Base-by-base conservation (phyloP, 1,284 basidiomycete genomes). In the Rhodotorula sp. region DNA sequence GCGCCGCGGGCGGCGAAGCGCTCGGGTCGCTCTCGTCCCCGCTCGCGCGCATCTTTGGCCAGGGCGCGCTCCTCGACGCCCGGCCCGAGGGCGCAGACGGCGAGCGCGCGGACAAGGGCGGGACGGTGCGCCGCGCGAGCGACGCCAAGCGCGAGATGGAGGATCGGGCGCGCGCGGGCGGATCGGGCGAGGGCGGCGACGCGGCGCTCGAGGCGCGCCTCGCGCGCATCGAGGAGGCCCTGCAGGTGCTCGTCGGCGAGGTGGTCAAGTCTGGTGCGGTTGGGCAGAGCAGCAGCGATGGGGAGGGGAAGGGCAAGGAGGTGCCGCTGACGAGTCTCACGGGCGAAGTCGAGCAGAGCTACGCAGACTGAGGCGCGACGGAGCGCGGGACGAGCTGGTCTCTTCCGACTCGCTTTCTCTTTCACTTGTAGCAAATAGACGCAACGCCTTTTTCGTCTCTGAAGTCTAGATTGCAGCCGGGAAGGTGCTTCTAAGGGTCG, bases 181-280 rank as follows among this genome's bases (percentile, higher is more conserved):
- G 34, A 34, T 34, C 34, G 34, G 34, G n/a, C 7, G 49, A 41
- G 16, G 53, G 14, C 8, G 52, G 48, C 2, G 62, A 59, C 4
- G 12, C 50, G 19, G 56, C 49, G 8, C 34, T 71, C 17, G 58
- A 67, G 55, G 63, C 60, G 27, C 60, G 73, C 25, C 61, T 74
- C n/a, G 53, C 25, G 23, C 55, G 64, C 21, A 74, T 74, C 50
- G 73, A 74, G 50, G 67, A 68, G 45, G 70, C 67, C 42, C 41
- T 74, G 23, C 62, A 61, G 53, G 48, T 74, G 25, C 42, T 74
- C 7, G 61, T 74, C 17, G 70, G 64, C 3, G 73, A 74, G 56
- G 56, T 74, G 9, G 63, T 65, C 46, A 69, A 54, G 62, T 60
- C 54, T 14, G 34, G 62, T 7, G 48, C 27, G 25, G 25, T 42